phyloP scores from a whole-genome alignment of 768 basidiomycete species.

The Leccinum sublutescens region DNA sequence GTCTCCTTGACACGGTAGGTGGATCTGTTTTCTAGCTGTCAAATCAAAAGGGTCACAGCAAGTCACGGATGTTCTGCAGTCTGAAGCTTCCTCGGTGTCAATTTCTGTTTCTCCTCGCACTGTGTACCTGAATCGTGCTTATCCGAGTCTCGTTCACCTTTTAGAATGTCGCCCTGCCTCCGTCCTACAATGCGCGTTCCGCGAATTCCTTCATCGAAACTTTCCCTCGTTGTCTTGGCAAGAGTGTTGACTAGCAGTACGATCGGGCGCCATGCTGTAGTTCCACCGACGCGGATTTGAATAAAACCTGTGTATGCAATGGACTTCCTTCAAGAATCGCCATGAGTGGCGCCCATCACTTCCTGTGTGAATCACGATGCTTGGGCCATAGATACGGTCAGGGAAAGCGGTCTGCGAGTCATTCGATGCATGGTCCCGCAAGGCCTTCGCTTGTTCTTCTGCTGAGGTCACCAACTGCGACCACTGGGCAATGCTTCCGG shows the following conservation, averaged over 20 bases:
- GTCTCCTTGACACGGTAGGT: too few relatives aligned
- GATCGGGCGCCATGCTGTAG: background rate
- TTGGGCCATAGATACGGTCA: too few relatives aligned
- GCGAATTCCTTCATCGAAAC: constrained; percentile 29
- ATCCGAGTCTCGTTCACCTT: constrained; percentile 18
- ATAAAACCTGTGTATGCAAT: too few relatives aligned
- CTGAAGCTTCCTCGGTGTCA: too few relatives aligned
- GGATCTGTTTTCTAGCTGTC: background rate
- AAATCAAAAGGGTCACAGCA: constrained; percentile 11
- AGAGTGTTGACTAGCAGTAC: background rate
- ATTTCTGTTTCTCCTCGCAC: constrained; percentile 2
- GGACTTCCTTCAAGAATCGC: background rate
- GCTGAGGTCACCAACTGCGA: background rate
- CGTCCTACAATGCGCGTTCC: constrained; percentile 34
- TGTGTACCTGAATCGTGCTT: constrained; percentile 42
- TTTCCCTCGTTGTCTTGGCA: too few relatives aligned
- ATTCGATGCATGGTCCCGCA: background rate
- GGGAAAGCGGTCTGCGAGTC: too few relatives aligned
- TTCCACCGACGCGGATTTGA: background rate
- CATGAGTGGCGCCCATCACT: background rate
- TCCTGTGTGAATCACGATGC: background rate
- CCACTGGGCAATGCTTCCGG: background rate
- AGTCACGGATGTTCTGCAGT: background rate
- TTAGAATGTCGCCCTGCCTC: constrained; percentile 22
- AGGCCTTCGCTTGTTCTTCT: background rate